These are phyloP conservation scores for Aspergillus sp. DNA, from an alignment of 2,329 filamentous ascomycete species.

Conservation along the genomic window DNA sequence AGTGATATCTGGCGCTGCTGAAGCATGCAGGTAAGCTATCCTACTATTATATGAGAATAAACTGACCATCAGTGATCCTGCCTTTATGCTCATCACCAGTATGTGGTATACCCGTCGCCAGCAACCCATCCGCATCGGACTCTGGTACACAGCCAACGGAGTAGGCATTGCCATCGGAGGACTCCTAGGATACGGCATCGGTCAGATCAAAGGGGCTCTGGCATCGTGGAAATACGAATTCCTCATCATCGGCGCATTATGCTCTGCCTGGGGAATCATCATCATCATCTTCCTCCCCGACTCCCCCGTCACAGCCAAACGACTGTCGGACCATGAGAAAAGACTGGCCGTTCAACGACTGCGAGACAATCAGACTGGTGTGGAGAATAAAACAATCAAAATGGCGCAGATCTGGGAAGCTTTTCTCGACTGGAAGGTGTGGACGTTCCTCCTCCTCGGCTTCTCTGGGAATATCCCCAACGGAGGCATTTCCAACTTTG, in stretches of 20 bases:
- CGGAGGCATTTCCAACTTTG: slow-evolving; percentile 27
- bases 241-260: slow-evolving; percentile 23
- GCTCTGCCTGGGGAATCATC: slow-evolving; percentile 21
- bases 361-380: slow-evolving; percentile 13
- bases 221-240: slow-evolving; percentile 25
- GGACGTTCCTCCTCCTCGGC: slow-evolving; percentile 4
- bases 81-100: slow-evolving; percentile 50
- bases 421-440: slow-evolving; percentile 2
- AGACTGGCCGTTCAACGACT: slow-evolving; percentile 16
- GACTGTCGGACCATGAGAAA: slow-evolving; percentile 33
- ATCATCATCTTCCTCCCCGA: slow-evolving; percentile 29
- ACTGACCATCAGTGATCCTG: slow-evolving; percentile 29
- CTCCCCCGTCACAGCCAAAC: slow-evolving; percentile 27
- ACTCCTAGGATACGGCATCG: slow-evolving; percentile 22
- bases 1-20: slow-evolving; percentile 50
- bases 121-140: slow-evolving; percentile 20
- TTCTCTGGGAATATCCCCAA: slow-evolving; percentile 20
- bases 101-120: slow-evolving; percentile 16
- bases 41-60: background rate
- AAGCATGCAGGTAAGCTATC: slow-evolving; percentile 30
- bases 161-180: slow-evolving; percentile 40
- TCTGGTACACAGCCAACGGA: slow-evolving; percentile 34
- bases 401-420: slow-evolving; percentile 4
- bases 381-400: slow-evolving; percentile 5
- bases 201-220: slow-evolving; percentile 13